These are phyloP conservation scores for Platanthera zijinensis DNA, from an alignment of 106 monocot genomes.

Conservation along the genomic window DNA sequence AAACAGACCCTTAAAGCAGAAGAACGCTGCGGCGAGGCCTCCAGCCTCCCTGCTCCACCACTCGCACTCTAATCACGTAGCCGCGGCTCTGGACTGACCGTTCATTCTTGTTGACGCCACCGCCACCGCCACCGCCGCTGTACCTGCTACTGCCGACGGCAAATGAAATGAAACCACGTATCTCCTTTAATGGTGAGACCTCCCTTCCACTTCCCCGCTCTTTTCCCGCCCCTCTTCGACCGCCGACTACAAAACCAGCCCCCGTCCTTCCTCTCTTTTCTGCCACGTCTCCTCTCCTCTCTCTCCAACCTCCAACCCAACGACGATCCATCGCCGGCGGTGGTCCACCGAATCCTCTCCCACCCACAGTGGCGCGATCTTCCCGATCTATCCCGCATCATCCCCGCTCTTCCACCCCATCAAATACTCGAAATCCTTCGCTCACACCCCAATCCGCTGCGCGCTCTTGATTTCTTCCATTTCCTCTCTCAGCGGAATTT, in stretches of 20 bases:
- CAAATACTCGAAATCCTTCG: slow-evolving; percentile 30
- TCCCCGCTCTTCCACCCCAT: slow-evolving; percentile 17
- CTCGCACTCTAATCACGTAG: neutral
- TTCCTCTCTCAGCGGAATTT: slow-evolving; percentile 37
- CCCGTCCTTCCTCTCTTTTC: slow-evolving; percentile 8
- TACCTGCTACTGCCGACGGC: neutral
- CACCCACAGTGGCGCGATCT: slow-evolving; percentile 29
- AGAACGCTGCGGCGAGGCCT: neutral
- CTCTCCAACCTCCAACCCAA: neutral
- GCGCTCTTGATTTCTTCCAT: slow-evolving; percentile 30
- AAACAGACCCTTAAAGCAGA: too few relatives aligned
- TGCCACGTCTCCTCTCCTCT: neutral
- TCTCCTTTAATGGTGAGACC: slow-evolving; percentile 5
- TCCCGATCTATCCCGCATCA: slow-evolving; percentile 28
- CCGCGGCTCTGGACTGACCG: neutral
- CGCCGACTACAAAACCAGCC: neutral
- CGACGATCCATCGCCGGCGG: neutral
- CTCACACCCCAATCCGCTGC: slow-evolving; percentile 16
- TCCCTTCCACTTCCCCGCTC: neutral
- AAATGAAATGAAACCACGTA: slow-evolving; percentile 7
- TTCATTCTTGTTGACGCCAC: neutral
- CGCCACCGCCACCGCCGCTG: neutral
- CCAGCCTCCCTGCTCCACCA: neutral
- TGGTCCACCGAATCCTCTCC: slow-evolving; percentile 26
- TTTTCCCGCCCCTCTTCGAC: neutral